Evolutionary conservation across 257 asterid species (phyloP).

Genomic region (Solanum lycopersicoides): DNA sequence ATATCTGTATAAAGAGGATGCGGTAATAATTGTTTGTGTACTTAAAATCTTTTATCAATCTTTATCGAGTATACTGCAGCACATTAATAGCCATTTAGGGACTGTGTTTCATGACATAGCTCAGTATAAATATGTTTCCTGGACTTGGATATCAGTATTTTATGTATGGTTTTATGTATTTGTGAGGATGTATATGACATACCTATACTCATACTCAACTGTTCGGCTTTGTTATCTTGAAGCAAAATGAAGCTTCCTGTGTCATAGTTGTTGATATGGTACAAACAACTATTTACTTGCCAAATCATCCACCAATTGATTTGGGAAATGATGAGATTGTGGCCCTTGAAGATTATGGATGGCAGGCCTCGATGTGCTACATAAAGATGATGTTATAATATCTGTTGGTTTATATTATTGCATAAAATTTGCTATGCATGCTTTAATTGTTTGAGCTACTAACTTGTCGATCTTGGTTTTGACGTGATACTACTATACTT

Average conservation of each 20-base stretch:
- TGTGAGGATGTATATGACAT: neutral
- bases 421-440: neutral
- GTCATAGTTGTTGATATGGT: neutral
- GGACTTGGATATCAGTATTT: neutral
- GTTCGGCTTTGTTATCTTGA: neutral
- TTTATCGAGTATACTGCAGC: neutral
- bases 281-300: neutral
- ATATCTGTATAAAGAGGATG: constrained; percentile 58
- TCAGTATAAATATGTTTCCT: neutral
- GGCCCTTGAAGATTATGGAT: neutral
- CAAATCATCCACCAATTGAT: neutral
- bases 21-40: constrained; percentile 31
- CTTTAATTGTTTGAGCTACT: neutral
- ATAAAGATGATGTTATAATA: neutral
- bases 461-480: neutral
- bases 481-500: neutral
- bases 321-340: neutral
- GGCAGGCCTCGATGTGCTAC: neutral
- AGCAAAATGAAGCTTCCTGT: neutral
- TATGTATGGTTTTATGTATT: neutral
- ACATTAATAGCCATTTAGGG: neutral
- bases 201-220: neutral
- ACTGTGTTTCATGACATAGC: neutral
- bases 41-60: neutral
- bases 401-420: neutral